phyloP scores from a whole-genome alignment of 1,284 basidiomycete genomes.

The Trametes sp. region DNA sequence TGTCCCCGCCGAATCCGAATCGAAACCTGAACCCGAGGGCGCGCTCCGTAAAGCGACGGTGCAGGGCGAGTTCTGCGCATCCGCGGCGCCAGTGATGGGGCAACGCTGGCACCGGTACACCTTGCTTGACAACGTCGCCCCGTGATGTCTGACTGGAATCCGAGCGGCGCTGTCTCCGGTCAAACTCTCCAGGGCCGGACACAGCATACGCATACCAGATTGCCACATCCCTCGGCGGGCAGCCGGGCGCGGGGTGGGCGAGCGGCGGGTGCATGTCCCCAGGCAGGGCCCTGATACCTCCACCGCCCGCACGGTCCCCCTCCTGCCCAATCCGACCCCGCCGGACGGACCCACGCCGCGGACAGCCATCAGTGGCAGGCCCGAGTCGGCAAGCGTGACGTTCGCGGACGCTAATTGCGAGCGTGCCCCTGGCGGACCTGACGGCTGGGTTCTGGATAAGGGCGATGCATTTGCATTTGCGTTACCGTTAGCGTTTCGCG shows the following conservation, averaged over 20 bases:
- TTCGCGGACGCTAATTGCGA: slow-evolving; percentile 29
- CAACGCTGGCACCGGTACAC: slow-evolving; percentile 38
- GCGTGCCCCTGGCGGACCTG: slow-evolving; percentile 23
- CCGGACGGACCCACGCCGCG: slow-evolving; percentile 10
- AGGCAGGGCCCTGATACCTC: no score
- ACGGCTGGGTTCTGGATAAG: slow-evolving; percentile 11
- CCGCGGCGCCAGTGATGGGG: slow-evolving; percentile 36
- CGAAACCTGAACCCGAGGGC: slow-evolving; percentile 2
- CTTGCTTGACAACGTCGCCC: slow-evolving; percentile 40
- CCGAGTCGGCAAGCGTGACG: slow-evolving; percentile 17
- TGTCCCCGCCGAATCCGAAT: slow-evolving; percentile 25
- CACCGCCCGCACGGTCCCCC: background rate
- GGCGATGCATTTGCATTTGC: slow-evolving; percentile 13
- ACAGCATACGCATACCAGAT: slow-evolving; percentile 21
- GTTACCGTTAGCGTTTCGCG: slow-evolving; percentile 14
- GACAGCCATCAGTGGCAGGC: slow-evolving; percentile 3
- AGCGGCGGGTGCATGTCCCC: background rate
- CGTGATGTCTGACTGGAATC: slow-evolving; percentile 31
- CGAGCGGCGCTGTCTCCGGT: slow-evolving; percentile 26
- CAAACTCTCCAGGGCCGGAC: slow-evolving; percentile 30
- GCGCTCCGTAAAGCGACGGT: slow-evolving; percentile 23
- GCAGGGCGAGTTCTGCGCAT: slow-evolving; percentile 12
- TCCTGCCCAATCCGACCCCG: slow-evolving; percentile 4
- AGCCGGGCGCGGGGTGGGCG: background rate
- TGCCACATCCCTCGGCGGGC: background rate